Conservation (phyloP, 768 basidiomycete species). For the Nidula microcarpa region DNA sequence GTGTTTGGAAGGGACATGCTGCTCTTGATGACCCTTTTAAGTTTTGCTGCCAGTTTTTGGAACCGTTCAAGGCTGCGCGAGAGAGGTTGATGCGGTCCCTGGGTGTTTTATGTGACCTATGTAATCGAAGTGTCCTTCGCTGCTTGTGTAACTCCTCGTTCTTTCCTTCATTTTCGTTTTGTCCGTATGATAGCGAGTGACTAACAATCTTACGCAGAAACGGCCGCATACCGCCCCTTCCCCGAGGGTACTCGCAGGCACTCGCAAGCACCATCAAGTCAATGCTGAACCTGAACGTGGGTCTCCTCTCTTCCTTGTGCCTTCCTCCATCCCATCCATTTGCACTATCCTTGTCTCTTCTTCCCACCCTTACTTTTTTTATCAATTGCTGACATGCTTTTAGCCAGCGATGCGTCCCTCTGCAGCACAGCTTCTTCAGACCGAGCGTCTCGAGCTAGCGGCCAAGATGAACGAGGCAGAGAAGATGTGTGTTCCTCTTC, state of each 20-base stretch:
- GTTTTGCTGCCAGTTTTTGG: no score
- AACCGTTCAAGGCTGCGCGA: no score
- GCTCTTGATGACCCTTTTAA: no score
- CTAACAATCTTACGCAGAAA: slow-evolving; percentile 39
- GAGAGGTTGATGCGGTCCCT: no score
- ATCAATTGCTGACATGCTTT: no score
- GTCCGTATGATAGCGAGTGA: not conserved
- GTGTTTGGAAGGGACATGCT: no score
- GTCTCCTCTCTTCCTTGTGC: slow-evolving; percentile 5
- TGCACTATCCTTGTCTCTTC: no score
- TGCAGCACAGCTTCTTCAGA: slow-evolving; percentile 74
- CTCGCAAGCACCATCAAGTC: slow-evolving; percentile 75
- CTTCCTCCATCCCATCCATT: not conserved
- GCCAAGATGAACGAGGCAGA: slow-evolving; percentile 74
- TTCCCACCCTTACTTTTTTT: no score
- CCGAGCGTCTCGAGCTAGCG: slow-evolving; percentile 71
- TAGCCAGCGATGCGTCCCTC: slow-evolving; percentile 88
- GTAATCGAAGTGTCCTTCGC: no score
- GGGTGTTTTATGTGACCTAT: no score
- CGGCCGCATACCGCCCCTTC: slow-evolving; percentile 88
- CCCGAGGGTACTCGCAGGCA: slow-evolving; percentile 75
- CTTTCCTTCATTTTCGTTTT: no score
- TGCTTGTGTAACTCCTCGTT: no score
- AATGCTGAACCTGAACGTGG: slow-evolving; percentile 83
- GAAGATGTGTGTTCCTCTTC: slow-evolving; percentile 55